Base-by-base conservation (phyloP, 768 basidiomycete genomes). In the Dentipellis fragilis region DNA sequence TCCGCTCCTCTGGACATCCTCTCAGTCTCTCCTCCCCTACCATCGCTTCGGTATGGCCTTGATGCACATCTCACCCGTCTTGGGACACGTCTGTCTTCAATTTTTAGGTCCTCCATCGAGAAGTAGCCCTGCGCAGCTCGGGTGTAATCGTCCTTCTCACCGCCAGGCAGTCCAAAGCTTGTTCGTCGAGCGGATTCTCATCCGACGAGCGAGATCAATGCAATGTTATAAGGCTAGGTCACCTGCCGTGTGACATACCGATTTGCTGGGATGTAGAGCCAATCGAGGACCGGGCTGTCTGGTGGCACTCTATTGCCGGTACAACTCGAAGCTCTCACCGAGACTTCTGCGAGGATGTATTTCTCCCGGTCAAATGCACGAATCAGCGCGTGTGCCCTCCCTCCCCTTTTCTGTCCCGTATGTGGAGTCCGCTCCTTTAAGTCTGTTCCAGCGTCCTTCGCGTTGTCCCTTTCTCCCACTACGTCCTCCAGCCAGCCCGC, bases 321-420 rank as follows among this genome's bases (percentile, higher is more conserved):
- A 48, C 38, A 49, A 49, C 48, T 34, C 17, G 51, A n/a, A 52
- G 45, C 52, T 57, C 56, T 48, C 47, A 57, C 52, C 52, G 38
- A 54, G 46, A 39, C 56, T 54, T 57, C 56, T 57, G 52, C 52
- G 56, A 48, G 37, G 49, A 49, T 50, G 40, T 39, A 21, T 53
- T 23, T 50, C 51, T 37, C 22, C 19, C 34, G 49, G 22, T 54
- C 52, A 54, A 54, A 54, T 54, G 37, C 54, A 17, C 54, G 29
- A 40, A 22, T 35, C 37, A 37, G 17, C 23, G 6, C 8, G n/a
- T 46, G 53, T 54, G 53, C 14, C 16, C 29, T 50, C 23, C 3
- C 8, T 17, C 14, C 34, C 54, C 46, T 45, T 40, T 23, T 29
- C 11, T 12, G 14, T 23, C 39, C 16, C 22, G 10, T 35, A 52